Evolutionary conservation across 257 asterid genomes (phyloP), one percentile per base, ranked within the genome.

Genomic region (Datura wrightii): DNA sequence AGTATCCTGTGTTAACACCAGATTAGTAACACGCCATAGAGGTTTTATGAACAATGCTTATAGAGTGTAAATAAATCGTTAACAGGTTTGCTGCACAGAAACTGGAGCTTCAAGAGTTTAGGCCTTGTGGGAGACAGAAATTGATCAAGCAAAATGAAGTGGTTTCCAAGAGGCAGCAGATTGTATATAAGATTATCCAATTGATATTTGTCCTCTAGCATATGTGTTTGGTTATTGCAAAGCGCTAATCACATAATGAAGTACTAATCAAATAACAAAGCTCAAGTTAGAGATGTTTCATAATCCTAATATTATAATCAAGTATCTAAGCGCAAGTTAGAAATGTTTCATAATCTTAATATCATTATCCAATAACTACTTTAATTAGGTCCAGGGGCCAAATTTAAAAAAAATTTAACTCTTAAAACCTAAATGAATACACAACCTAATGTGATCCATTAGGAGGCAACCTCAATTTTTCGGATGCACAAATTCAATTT

Each of bases 101-200:
- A 14, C 63, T 78, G 63, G 34, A 78, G 81, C 60, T 74, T 48
- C 58, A 72, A 72, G 80, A 44, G 19, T 6, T 74, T 11, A 48
- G 42, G 59, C 13, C 44, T 6, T 48, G 60, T 0, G 11, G 48
- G 60, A 19, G 42, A 74, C 59, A 48, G 81, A 74, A 74, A 24
- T 6, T 48, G 60, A 39, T 74, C 59, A 11, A 74, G 60, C 81
- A 24, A 65, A 65, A 19, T 10, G 15, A 19, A 65, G 72, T 34
- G 44, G 46, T 11, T 65, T 65, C 34, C 44, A 34, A 65, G 46
- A 65, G n/a, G 44, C 72, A 65, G n/a, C 14, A 60, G 69, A 60
- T 60, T 24, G 39, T 34, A 34, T 5, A 34, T 65, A 10, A 5
- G 44, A 65, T 65, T 65, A 63, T 63, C 42, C 44, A 19, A 24